These are phyloP conservation scores for Cadophora sp. DNA, from an alignment of 2,329 filamentous ascomycete genomes.

Conservation along the genomic window DNA sequence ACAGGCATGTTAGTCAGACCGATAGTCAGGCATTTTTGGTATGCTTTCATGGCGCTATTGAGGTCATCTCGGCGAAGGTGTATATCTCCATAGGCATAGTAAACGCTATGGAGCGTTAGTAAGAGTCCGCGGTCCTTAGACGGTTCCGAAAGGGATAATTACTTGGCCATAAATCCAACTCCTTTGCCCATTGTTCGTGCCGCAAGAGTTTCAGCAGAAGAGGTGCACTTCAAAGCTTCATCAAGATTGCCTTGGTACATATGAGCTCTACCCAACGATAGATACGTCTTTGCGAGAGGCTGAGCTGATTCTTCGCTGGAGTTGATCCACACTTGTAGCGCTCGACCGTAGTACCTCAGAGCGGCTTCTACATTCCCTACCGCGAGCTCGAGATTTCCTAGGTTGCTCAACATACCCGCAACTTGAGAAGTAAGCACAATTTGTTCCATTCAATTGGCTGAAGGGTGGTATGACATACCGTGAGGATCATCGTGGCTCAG, in stretches of 20 bases:
- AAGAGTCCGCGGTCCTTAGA: too few species aligned
- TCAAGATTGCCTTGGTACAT: conserved; percentile 21
- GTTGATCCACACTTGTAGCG: conserved; percentile 27
- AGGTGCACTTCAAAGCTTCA: conserved; percentile 20
- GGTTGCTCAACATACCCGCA: conserved; percentile 31
- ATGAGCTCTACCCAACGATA: conserved; percentile 28
- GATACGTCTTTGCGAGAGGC: conserved; percentile 32
- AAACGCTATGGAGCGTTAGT: conserved; percentile 27
- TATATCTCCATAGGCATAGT: conserved; percentile 35
- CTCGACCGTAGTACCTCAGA: conserved; percentile 30
- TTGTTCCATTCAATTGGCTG: too few species aligned
- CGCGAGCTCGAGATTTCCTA: conserved; percentile 34
- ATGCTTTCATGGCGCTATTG: conserved; percentile 13
- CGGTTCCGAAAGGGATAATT: too few species aligned
- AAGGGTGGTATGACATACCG: too few species aligned
- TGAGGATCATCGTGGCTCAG: conserved; percentile 23
- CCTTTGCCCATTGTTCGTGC: conserved; percentile 26
- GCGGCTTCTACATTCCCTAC: conserved; percentile 29
- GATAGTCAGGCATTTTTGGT: conserved; percentile 25
- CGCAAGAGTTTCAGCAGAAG: conserved; percentile 27
- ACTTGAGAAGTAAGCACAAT: neutral
- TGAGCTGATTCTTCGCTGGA: conserved; percentile 26
- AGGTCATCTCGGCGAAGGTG: conserved; percentile 27
- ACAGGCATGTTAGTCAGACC: conserved; percentile 25
- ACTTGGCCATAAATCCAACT: conserved; percentile 31